These are phyloP conservation scores for Scutellaria barbata DNA, from an alignment of 257 asterid genomes.

Conservation along the genomic window DNA sequence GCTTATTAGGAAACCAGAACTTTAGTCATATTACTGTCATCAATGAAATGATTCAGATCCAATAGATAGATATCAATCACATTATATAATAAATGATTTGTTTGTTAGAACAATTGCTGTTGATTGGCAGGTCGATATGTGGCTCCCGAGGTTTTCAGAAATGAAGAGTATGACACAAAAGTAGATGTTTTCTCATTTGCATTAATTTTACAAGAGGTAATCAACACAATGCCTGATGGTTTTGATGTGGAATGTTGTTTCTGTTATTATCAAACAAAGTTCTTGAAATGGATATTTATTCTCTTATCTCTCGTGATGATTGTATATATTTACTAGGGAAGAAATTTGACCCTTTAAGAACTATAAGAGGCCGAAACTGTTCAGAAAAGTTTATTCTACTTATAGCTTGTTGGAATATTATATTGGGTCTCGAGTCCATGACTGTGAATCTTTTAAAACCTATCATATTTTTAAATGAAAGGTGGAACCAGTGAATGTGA, in stretches of 20 bases:
- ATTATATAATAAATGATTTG: not conserved
- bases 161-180: constrained; percentile 91
- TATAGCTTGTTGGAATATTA: not conserved
- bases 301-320: not conserved
- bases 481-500: too few relatives aligned
- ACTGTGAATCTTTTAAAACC: not conserved
- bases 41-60: too few relatives aligned
- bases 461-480: not conserved
- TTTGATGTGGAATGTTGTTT: not conserved
- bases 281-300: constrained; percentile 9
- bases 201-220: constrained; percentile 92
- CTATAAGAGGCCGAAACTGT: not conserved
- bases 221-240: constrained; percentile 7
- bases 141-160: constrained; percentile 90
- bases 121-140: constrained; percentile 77
- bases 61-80: not conserved
- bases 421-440: not conserved
- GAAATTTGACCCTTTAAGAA: not conserved
- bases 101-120: constrained; percentile 23
- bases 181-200: constrained; percentile 98
- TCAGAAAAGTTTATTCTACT: not conserved
- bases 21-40: not conserved
- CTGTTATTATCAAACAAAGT: not conserved
- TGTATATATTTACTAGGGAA: not conserved
- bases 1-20: not conserved